A percentile compares a stretch with the other conserved stretches of the same genome.
Conservation (phyloP, 768 basidiomycete species). For the Leccinum arenicola region DNA sequence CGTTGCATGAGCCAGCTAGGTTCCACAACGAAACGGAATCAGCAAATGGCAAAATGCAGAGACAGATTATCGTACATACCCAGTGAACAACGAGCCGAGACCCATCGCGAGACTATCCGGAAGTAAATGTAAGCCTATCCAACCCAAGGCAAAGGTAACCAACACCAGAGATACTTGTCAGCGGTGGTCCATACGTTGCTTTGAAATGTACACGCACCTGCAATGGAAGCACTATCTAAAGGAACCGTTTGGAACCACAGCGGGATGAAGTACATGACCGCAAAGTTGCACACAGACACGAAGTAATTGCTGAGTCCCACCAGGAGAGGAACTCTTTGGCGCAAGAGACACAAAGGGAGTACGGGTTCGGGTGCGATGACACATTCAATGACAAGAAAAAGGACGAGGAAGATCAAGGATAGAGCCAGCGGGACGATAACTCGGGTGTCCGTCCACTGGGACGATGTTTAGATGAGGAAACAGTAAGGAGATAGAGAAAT, state of each 20-base stretch:
- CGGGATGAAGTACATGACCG: slow-evolving; percentile 74
- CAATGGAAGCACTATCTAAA: slow-evolving; percentile 62
- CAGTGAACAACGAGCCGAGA: slow-evolving; percentile 49
- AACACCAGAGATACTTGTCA: not conserved
- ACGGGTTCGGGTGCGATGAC: slow-evolving; percentile 66
- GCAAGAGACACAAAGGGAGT: slow-evolving; percentile 62
- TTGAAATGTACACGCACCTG: slow-evolving; percentile 37
- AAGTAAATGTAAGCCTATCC: slow-evolving; percentile 44
- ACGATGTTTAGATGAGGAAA: not conserved
- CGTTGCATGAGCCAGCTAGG: slow-evolving; percentile 46
- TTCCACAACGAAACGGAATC: not conserved
- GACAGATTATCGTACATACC: slow-evolving; percentile 18
- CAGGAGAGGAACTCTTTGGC: slow-evolving; percentile 63
- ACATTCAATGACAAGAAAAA: slow-evolving; percentile 62
- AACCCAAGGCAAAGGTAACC: too few species aligned
- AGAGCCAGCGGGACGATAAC: slow-evolving; percentile 51
- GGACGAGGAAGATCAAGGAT: slow-evolving; percentile 41
- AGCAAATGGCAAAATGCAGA: not conserved
- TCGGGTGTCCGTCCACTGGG: slow-evolving; percentile 51
- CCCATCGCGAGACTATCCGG: slow-evolving; percentile 52
- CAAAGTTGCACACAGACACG: slow-evolving; percentile 72
- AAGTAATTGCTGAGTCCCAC: slow-evolving; percentile 70
- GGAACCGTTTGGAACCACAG: slow-evolving; percentile 82
- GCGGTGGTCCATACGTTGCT: not conserved
- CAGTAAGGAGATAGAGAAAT: not conserved